Percentiles rank a stretch among this genome's conserved stretches.
These are phyloP conservation scores for Pichia terricola DNA, from an alignment of 1,139 yeast genomes.

Conservation along the genomic window DNA sequence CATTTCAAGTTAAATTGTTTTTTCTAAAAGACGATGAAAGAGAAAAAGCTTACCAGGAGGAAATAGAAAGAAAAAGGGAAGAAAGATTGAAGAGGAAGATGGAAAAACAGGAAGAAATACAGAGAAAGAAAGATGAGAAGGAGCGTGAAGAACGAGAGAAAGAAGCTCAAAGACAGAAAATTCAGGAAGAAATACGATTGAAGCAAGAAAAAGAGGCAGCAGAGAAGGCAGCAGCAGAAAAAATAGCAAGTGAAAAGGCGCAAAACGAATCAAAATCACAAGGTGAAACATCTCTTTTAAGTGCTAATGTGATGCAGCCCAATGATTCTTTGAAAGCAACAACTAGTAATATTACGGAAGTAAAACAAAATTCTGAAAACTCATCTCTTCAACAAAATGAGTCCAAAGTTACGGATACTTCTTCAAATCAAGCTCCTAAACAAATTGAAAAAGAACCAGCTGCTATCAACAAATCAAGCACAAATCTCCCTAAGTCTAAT, in stretches of 20 bases:
- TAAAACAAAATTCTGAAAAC: too few relatives aligned
- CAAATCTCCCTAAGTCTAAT: too few relatives aligned
- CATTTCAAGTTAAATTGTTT: constrained; percentile 65
- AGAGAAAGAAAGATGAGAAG: constrained; percentile 6
- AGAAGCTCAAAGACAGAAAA: constrained; percentile 1
- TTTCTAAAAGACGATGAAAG: constrained; percentile 66
- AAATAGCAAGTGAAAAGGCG: background rate
- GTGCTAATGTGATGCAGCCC: too few relatives aligned
- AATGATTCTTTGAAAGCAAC: background rate
- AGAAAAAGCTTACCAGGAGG: constrained; percentile 29
- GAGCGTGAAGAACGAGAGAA: constrained; percentile 7
- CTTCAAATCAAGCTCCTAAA: too few relatives aligned
- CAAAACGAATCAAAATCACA: background rate
- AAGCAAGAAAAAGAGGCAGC: background rate
- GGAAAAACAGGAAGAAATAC: constrained; percentile 12
- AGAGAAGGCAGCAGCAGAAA: background rate
- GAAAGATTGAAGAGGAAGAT: constrained; percentile 18
- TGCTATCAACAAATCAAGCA: too few relatives aligned
- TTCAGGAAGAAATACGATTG: background rate
- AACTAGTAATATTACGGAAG: background rate
- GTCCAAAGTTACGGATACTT: too few relatives aligned
- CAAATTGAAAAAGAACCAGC: too few relatives aligned
- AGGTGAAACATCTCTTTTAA: too few relatives aligned
- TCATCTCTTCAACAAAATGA: too few relatives aligned
- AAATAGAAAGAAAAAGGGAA: constrained; percentile 28